These are phyloP conservation scores for Leishmania aethiopica DNA, from an alignment of 208 protist genomes.

Conservation along the genomic window DNA sequence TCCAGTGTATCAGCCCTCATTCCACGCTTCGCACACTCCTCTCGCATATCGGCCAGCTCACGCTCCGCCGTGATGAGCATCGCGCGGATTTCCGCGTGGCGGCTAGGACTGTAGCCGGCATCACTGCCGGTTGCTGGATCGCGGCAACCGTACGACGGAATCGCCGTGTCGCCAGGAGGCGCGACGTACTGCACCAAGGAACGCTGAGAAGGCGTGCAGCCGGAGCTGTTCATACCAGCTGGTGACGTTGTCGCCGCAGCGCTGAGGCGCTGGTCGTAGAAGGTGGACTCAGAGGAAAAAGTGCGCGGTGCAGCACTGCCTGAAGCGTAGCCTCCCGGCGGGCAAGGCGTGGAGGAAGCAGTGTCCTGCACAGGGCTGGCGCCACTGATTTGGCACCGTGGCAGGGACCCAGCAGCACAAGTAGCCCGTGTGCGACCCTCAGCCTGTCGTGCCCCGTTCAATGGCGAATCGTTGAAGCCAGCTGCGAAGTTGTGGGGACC, in stretches of 20 bases:
- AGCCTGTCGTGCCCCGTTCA: not conserved
- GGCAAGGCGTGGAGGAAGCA: not conserved
- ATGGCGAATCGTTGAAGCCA: conserved; percentile 2
- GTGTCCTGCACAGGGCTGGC: conserved; percentile 13
- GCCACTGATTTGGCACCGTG: conserved; percentile 3
- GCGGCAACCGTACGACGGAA: conserved; percentile 15
- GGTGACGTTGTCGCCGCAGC: not conserved
- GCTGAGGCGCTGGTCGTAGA: conserved; percentile 15
- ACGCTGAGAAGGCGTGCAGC: conserved; percentile 31
- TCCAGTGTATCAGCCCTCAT: conserved; percentile 58
- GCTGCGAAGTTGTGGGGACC: not conserved
- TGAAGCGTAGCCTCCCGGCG: not conserved
- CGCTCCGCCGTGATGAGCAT: conserved; percentile 77
- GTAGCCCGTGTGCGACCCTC: not conserved
- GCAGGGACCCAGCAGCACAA: not conserved
- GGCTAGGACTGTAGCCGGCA: conserved; percentile 32
- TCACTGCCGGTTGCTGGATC: conserved; percentile 19
- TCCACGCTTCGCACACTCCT: conserved; percentile 51
- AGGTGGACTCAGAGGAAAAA: not conserved
- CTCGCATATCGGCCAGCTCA: conserved; percentile 70
- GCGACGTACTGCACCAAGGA: conserved; percentile 35
- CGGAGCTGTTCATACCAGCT: conserved; percentile 35
- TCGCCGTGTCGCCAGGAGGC: conserved; percentile 3
- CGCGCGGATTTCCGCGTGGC: conserved; percentile 59
- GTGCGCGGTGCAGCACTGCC: conserved; percentile 5